Evolutionary conservation across 2,329 filamentous ascomycete species (phyloP).

Genomic region (Stachybotrys chlorohalonatus): DNA sequence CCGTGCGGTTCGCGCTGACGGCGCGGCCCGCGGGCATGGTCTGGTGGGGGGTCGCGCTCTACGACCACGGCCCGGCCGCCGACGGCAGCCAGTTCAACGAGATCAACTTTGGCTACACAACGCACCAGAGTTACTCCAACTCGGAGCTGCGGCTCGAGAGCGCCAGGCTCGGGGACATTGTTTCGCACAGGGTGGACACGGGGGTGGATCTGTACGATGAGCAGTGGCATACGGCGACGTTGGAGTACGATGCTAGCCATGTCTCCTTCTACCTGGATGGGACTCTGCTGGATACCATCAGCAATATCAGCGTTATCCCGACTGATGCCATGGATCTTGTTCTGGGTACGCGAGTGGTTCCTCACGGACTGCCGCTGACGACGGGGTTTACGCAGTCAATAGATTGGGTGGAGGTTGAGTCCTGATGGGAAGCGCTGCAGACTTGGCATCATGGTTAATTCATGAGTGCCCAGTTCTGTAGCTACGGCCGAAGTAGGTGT

Average conservation of each 20-base stretch:
- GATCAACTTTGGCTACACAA: slow-evolving; percentile 12
- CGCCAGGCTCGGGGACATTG: slow-evolving; percentile 1
- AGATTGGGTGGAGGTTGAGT: slow-evolving; percentile 8
- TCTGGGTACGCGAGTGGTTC: slow-evolving; percentile 7
- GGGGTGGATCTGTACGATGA: slow-evolving; percentile 7
- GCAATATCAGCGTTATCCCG: slow-evolving; percentile 6
- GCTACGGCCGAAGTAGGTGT: too few relatives aligned
- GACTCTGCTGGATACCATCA: slow-evolving; percentile 4
- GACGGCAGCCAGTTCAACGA: slow-evolving; percentile 7
- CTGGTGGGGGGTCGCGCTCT: slow-evolving; percentile 11
- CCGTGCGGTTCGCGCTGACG: slow-evolving; percentile 6
- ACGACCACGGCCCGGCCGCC: slow-evolving; percentile 3
- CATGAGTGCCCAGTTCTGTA: too few relatives aligned
- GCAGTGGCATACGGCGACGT: slow-evolving; percentile 6
- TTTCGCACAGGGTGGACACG: slow-evolving; percentile 4
- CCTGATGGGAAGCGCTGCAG: background rate
- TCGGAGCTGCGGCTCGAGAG: slow-evolving; percentile 8
- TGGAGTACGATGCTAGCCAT: slow-evolving; percentile 7
- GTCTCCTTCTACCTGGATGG: slow-evolving; percentile 9
- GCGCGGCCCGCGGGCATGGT: slow-evolving; percentile 4
- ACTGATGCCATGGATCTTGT: slow-evolving; percentile 9
- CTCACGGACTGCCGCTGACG: background rate
- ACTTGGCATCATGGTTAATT: background rate
- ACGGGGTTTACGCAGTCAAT: slow-evolving; percentile 8
- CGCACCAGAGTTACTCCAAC: slow-evolving; percentile 3